Conservation (phyloP, 2,329 filamentous ascomycete genomes). For the Colletotrichum aenigma region DNA sequence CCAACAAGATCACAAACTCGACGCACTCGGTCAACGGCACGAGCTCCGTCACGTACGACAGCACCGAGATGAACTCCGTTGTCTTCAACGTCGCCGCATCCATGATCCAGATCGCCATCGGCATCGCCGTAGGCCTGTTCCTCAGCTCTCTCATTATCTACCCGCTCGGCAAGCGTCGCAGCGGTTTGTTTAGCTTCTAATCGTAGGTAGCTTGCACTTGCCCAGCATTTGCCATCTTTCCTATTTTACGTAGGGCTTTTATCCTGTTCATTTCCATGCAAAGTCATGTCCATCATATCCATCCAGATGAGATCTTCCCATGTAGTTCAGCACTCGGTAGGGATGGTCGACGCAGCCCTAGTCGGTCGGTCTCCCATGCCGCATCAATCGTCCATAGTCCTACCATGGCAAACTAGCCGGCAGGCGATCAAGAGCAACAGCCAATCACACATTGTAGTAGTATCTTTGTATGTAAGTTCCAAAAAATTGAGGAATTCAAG, state of each 20-base stretch:
- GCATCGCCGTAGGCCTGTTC: constrained; percentile 55
- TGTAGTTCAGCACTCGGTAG: not conserved
- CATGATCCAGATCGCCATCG: constrained; percentile 59
- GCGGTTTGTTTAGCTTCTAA: constrained; percentile 54
- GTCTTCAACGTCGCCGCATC: constrained; percentile 51
- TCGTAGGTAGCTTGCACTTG: not conserved
- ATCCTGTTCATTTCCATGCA: not conserved
- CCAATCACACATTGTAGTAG: not conserved
- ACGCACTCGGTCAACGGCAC: constrained; percentile 38
- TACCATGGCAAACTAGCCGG: not conserved
- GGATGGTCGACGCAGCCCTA: not conserved
- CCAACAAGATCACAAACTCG: constrained; percentile 47
- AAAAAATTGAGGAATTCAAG: not conserved
- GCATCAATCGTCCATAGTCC: not conserved
- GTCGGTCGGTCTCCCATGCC: not conserved
- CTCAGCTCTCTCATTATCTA: constrained; percentile 53
- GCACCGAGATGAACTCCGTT: constrained; percentile 35
- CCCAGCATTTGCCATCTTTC: not conserved
- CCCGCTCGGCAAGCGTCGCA: constrained; percentile 53
- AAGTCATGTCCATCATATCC: not conserved
- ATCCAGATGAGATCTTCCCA: not conserved
- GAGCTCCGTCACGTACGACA: constrained; percentile 24
- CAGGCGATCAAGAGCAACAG: not conserved
- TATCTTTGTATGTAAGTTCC: not conserved
- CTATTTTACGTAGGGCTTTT: not conserved